phyloP scores from a whole-genome alignment of 2,329 filamentous ascomycete genomes.

The Grosmannia penicillata region DNA sequence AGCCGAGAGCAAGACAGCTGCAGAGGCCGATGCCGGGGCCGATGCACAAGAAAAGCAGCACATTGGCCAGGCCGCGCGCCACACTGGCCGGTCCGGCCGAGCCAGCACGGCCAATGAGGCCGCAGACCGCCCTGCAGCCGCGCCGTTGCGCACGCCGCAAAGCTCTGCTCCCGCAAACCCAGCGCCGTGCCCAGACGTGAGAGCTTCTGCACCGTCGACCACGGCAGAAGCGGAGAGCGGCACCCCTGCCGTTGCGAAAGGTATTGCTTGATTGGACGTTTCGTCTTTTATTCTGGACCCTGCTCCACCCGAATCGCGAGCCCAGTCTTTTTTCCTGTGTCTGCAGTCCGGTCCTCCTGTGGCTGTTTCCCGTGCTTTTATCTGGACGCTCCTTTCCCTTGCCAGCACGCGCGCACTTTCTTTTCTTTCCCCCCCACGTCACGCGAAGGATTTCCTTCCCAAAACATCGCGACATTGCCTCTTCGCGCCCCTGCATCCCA shows the following conservation, averaged over 20 bases:
- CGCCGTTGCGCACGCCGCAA: not conserved
- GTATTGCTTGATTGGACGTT: slow-evolving; percentile 1
- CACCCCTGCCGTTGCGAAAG: not conserved
- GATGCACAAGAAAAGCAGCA: too few relatives aligned
- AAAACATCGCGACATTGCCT: not conserved
- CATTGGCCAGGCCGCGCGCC: too few relatives aligned
- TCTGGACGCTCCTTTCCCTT: slow-evolving; percentile 4
- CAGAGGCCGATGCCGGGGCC: too few relatives aligned
- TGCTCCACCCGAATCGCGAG: slow-evolving; percentile 1
- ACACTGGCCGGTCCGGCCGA: too few relatives aligned
- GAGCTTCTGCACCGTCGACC: too few relatives aligned
- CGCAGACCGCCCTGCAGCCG: too few relatives aligned
- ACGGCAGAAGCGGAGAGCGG: not conserved
- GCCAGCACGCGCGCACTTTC: slow-evolving; percentile 7
- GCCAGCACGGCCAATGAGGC: too few relatives aligned
- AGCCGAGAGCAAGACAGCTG: too few relatives aligned
- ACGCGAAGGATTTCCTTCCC: slow-evolving; percentile 6
- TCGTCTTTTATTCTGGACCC: not conserved
- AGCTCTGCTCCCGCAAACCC: not conserved
- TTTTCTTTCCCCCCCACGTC: slow-evolving; percentile 7
- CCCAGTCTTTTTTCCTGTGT: not conserved
- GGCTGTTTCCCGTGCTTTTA: not conserved
- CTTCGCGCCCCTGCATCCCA: not conserved
- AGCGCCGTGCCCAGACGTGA: not conserved
- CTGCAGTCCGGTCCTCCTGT: too few relatives aligned